Conservation (phyloP, 2,329 filamentous ascomycete genomes). For the Aaosphaeria pasadenensis region DNA sequence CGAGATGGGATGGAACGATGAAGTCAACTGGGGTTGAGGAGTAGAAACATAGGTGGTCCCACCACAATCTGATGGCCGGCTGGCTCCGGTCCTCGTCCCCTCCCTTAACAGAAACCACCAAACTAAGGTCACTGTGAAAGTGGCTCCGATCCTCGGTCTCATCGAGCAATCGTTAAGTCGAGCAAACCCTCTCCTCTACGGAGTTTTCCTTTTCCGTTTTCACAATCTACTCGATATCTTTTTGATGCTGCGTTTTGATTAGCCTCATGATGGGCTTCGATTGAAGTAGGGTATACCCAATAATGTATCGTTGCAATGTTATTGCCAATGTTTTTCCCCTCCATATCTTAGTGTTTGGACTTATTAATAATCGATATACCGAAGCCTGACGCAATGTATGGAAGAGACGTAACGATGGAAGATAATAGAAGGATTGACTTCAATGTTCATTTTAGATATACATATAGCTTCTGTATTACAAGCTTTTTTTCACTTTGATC, state of each 20-base stretch:
- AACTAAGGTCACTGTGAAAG: constrained; percentile 34
- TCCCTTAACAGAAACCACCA: constrained; percentile 17
- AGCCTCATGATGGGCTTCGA: constrained; percentile 7
- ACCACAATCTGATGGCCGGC: constrained; percentile 13
- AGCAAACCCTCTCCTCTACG: constrained; percentile 37
- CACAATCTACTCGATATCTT: constrained; percentile 4
- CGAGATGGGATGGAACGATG: constrained; percentile 35
- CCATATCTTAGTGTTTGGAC: constrained; percentile 7
- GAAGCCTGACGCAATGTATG: not conserved
- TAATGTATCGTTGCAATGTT: constrained; percentile 30
- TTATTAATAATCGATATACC: constrained; percentile 1
- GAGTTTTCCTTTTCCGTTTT: constrained; percentile 16
- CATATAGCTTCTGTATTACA: too few species aligned
- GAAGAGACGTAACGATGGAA: constrained; percentile 6
- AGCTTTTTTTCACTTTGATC: not conserved
- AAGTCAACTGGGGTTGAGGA: constrained; percentile 32
- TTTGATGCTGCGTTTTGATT: constrained; percentile 9
- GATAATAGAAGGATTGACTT: constrained; percentile 1
- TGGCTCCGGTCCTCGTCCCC: constrained; percentile 22
- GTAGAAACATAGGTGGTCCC: not conserved
- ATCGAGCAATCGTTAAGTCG: constrained; percentile 14
- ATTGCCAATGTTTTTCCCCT: constrained; percentile 8
- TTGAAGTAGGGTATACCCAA: constrained; percentile 31
- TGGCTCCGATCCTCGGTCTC: constrained; percentile 37
- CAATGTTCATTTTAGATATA: not conserved